A percentile compares a stretch with the other conserved stretches of the same genome.
Conservation (phyloP, 441 rosid species). For the Cnidoscolus chayamansa region DNA sequence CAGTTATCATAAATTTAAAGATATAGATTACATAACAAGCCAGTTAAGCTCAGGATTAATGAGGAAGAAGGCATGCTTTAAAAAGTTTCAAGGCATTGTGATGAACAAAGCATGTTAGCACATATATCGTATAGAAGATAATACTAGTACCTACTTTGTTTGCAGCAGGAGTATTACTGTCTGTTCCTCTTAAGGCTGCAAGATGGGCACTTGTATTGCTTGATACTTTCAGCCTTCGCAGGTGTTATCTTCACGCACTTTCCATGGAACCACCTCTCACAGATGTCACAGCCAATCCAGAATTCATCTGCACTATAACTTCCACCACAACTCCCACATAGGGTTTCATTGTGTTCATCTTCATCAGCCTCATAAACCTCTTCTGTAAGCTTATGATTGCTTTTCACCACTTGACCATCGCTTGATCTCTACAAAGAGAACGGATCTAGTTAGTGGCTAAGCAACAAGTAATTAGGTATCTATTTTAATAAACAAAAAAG, state of each 20-base stretch:
- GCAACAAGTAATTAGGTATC: conserved; percentile 4
- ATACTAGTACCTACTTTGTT: conserved; percentile 27
- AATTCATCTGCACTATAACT: conserved; percentile 68
- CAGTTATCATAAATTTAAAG: no score
- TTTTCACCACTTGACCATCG: conserved; percentile 53
- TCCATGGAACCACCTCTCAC: conserved; percentile 86
- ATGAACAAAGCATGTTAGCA: conserved; percentile 25
- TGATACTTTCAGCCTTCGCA: conserved; percentile 71
- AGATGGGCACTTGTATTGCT: conserved; percentile 83
- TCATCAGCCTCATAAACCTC: conserved; percentile 54
- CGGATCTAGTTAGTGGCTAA: conserved; percentile 4
- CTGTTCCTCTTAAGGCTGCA: conserved; percentile 64
- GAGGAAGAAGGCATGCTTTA: no score
- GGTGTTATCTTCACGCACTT: conserved; percentile 85
- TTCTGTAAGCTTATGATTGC: conserved; percentile 46
- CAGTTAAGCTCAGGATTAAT: no score
- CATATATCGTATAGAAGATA: conserved; percentile 22
- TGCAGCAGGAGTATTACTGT: conserved; percentile 28
- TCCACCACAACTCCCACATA: conserved; percentile 74
- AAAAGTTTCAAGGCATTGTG: conserved; percentile 17
- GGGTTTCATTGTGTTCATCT: conserved; percentile 71
- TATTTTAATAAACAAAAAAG: conserved; percentile 3
- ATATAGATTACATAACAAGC: no score
- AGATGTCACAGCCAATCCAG: conserved; percentile 80
- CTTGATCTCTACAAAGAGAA: conserved; percentile 45